Base-by-base conservation (phyloP, 2,329 filamentous ascomycete genomes). In the Aspergillus sp. region DNA sequence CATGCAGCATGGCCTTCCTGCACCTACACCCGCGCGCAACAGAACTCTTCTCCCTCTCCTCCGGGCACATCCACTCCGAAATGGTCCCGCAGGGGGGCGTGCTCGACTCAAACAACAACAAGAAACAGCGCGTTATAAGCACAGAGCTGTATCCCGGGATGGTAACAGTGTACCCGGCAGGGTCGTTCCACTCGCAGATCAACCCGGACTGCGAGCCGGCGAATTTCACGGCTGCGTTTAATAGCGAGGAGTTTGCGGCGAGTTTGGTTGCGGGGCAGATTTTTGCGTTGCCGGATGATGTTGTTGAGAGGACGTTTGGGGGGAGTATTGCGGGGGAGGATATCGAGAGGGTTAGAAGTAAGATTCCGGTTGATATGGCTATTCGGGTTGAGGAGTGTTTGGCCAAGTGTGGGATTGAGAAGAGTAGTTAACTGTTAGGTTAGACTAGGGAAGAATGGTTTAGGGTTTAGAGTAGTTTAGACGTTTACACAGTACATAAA, bases 101-200 rank as follows among this genome's bases (percentile, higher is more conserved):
- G 6, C 14, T 58, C 8, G 57, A 66, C 37, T 23, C 58, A 8
- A 41, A 64, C 6, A 60, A 59, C 15, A 41, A 64, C 4, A 60
- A 59, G 5, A 62, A 60, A 0, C 64, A 65, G 23, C 59, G 66
- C 14, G 61, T 65, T 1, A 63, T 68, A 41, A 44, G 52, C 15
- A 52, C 50, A 0, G 63, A 67, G 37, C 51, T 67, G 6, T 14
- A 27, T 4, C 49, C 64, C 2, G 66, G 66, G 3, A 60, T 60
- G 56, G 51, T 68, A 43, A 68, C 66, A 1, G 52, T 68, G 31
- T 68, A 60, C 47, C 66, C 64, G n/a, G 63, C 62, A 6, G 64
- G 66, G 1, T 68, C 62, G 23, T 68, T 68, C 41, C 66, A 68
- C 50, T 65, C 64, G 39, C 66, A 68, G 57, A 61, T 68, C 47